These are phyloP conservation scores for Vicia sativa DNA, from an alignment of 306 rosid species.

Conservation along the genomic window DNA sequence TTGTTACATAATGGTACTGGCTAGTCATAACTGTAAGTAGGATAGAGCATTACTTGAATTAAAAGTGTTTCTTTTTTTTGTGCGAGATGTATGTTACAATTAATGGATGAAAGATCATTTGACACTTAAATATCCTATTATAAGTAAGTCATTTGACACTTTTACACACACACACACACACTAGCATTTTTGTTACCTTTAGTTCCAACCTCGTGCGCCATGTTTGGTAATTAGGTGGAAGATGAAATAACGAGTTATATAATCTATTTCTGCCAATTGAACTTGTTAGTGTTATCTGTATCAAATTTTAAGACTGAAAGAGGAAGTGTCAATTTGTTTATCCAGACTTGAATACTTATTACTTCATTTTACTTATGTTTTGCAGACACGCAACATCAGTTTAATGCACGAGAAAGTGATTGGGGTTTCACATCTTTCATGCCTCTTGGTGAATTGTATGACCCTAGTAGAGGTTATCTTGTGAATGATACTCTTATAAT, in stretches of 20 bases:
- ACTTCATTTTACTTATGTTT: conserved; percentile 28
- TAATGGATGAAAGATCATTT: conserved; percentile 27
- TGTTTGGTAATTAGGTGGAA: conserved; percentile 18
- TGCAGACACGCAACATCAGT: conserved; percentile 86
- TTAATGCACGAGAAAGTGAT: conserved; percentile 84
- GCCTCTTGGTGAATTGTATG: conserved; percentile 80
- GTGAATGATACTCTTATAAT: conserved; percentile 65
- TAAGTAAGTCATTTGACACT: conserved; percentile 22
- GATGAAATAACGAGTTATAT: conserved; percentile 21
- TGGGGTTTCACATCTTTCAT: conserved; percentile 90
- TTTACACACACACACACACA: neutral
- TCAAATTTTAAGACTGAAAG: neutral
- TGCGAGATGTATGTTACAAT: conserved; percentile 22
- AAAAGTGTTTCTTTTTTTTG: neutral
- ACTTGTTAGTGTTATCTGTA: conserved; percentile 12
- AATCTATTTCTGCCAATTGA: neutral
- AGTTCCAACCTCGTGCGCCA: neutral
- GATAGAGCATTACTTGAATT: conserved; percentile 29
- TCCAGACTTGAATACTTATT: conserved; percentile 22
- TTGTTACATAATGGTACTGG: conserved; percentile 15
- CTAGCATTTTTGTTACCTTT: conserved; percentile 4
- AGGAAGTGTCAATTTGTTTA: conserved; percentile 16
- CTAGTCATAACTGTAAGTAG: conserved; percentile 15
- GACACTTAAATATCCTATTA: conserved; percentile 5
- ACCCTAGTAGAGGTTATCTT: conserved; percentile 76